phyloP scores from a whole-genome alignment of 176 grass and related monocot species.

The Neostapfia colusana region DNA sequence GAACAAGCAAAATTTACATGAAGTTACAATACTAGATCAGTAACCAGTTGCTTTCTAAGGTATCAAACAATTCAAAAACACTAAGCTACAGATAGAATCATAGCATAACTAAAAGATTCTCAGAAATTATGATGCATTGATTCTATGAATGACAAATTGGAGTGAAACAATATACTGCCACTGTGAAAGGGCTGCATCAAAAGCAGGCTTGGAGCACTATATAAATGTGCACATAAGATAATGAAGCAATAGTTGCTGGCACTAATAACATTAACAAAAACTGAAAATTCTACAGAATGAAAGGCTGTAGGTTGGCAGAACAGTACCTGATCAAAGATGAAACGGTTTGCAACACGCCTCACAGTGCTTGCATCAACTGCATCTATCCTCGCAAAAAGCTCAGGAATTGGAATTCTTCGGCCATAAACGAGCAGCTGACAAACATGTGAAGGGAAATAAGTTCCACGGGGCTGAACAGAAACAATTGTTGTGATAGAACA shows the following conservation, averaged over 20 bases:
- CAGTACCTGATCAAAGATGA: constrained; percentile 98
- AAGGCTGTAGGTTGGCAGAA: not conserved
- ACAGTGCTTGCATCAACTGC: constrained; percentile 93
- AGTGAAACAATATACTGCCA: not conserved
- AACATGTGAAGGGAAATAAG: constrained; percentile 14
- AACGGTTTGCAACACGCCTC: constrained; percentile 92
- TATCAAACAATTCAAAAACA: constrained; percentile 12
- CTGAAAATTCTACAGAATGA: constrained; percentile 1
- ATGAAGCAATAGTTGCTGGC: not conserved
- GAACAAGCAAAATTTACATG: not conserved
- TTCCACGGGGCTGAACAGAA: not conserved
- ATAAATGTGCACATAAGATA: not conserved
- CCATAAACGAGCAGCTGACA: constrained; percentile 81
- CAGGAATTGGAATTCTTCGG: constrained; percentile 81
- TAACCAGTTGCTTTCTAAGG: not conserved
- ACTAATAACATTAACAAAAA: not conserved
- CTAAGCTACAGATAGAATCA: not conserved
- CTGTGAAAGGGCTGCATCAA: not conserved
- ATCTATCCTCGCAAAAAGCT: constrained; percentile 98
- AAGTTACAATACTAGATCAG: not conserved
- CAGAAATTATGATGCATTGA: not conserved
- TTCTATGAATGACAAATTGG: not conserved
- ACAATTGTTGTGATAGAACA: constrained; percentile 16
- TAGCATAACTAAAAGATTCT: not conserved
- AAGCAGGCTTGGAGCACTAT: not conserved